These are phyloP conservation scores for Cryptosporidium xiaoi DNA, from an alignment of 169 alveolate genomes.

Conservation along the genomic window DNA sequence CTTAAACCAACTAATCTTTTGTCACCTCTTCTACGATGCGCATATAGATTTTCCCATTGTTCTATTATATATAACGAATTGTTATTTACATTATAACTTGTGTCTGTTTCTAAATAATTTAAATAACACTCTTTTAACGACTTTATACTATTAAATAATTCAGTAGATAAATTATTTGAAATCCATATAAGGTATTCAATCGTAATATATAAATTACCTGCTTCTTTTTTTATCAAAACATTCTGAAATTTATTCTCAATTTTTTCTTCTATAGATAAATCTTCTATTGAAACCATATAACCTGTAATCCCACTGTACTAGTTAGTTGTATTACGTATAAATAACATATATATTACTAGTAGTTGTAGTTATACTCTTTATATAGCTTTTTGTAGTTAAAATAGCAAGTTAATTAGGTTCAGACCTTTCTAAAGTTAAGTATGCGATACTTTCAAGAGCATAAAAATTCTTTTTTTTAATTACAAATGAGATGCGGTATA, in stretches of 20 bases:
- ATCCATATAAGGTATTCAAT: conserved; percentile 42
- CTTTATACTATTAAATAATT: conserved; percentile 18
- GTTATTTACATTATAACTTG: neutral
- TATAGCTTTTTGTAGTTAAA: no score
- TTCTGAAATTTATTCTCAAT: conserved; percentile 1
- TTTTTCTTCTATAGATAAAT: neutral
- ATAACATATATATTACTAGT: no score
- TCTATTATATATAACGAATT: conserved; percentile 10
- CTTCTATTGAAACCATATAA: no score
- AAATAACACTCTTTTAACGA: conserved; percentile 12
- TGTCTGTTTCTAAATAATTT: neutral
- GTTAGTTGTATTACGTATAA: no score
- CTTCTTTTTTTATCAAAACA: conserved; percentile 43
- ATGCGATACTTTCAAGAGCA: no score
- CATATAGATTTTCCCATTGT: conserved; percentile 48
- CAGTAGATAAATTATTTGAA: neutral
- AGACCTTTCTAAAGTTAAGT: no score
- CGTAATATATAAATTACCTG: conserved; percentile 47
- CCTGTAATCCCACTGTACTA: no score
- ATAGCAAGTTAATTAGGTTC: no score
- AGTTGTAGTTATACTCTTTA: no score
- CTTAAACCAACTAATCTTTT: conserved; percentile 53
- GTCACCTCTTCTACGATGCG: conserved; percentile 56
- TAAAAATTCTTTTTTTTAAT: no score
- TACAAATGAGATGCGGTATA: no score